Evolutionary conservation across 129 eudicot genomes (phyloP), one percentile per base, ranked within the genome.

Genomic region (Heracleum sosnowskyi): DNA sequence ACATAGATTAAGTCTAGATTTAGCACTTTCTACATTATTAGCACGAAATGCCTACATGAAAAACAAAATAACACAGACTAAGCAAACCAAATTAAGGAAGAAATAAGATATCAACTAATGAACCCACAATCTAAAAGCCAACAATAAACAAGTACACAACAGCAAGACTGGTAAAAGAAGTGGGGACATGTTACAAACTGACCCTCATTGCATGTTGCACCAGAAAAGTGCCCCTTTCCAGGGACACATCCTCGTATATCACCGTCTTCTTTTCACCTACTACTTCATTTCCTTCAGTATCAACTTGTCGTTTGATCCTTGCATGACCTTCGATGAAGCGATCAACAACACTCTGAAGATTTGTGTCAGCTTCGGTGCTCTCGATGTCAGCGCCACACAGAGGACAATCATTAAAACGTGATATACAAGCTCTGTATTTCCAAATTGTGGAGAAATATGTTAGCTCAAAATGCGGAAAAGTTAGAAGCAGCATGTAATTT

Each of bases 151-250:
- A 51, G 24, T 78, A 57, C 28, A 22, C 11, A 73, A 66, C 31
- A 12, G 64, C 47, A 73, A 35, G 69, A 24, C 33, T 47, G 26
- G 39, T 18, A 17, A 55, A 57, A 24, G 40, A 55, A 13, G 15
- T 40, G 57, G 29, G 51, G 47, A 77, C 41, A 18, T 26, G 31
- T 71, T 35, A 78, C 74, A 60, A 83, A 81, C 93, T 83, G 74
- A 94, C 98, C 88, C 98, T 88, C 98, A 94, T 91, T 71, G 98
- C 96, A 79, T 94, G 98, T 85, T 94, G 97, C 78, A 94, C 97
- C 84, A 94, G 80, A 85, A 94, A 94, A 80, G 96, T 81, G 76
- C 98, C 98, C 81, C 98, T 89, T 72, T 94, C 98, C 34, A 94
- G 84, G 51, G 98, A 94, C 26, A 91, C 98, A 79, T 95, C 98